Conservation (phyloP, 768 basidiomycete species). For the Dioszegia aurantiaca region DNA sequence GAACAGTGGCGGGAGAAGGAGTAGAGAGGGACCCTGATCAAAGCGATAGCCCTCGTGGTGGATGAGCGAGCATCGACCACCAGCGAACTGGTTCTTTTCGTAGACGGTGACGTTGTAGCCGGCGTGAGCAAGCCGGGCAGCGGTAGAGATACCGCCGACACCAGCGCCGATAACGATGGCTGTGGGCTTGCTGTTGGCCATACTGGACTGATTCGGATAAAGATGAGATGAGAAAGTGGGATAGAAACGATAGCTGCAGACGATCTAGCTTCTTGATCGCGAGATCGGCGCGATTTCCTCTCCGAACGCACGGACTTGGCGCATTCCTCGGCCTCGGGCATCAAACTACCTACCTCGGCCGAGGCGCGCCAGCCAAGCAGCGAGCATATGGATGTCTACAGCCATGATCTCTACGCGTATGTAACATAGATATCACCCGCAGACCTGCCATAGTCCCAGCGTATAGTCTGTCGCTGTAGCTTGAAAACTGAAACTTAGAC, state of each 20-base stretch:
- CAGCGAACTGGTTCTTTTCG: slow-evolving; percentile 55
- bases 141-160: slow-evolving; percentile 53
- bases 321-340: no score
- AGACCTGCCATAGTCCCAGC: no score
- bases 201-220: slow-evolving; percentile 1
- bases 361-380: no score
- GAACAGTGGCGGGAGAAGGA: slow-evolving; percentile 54
- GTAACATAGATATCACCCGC: no score
- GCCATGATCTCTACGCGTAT: no score
- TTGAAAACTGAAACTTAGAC: no score
- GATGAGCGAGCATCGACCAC: slow-evolving; percentile 55
- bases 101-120: slow-evolving; percentile 54
- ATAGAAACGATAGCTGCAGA: neutral
- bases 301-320: no score
- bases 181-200: slow-evolving; percentile 10
- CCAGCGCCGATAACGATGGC: slow-evolving; percentile 45
- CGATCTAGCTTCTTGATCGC: neutral
- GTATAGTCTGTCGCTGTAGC: no score
- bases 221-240: neutral
- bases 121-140: slow-evolving; percentile 54
- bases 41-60: slow-evolving; percentile 54
- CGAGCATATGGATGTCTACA: no score
- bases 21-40: slow-evolving; percentile 53
- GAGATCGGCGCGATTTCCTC: no score
- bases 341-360: no score